These are phyloP conservation scores for Hypoxylon subgilvum DNA, from an alignment of 495 filamentous ascomycete species.

Conservation along the genomic window DNA sequence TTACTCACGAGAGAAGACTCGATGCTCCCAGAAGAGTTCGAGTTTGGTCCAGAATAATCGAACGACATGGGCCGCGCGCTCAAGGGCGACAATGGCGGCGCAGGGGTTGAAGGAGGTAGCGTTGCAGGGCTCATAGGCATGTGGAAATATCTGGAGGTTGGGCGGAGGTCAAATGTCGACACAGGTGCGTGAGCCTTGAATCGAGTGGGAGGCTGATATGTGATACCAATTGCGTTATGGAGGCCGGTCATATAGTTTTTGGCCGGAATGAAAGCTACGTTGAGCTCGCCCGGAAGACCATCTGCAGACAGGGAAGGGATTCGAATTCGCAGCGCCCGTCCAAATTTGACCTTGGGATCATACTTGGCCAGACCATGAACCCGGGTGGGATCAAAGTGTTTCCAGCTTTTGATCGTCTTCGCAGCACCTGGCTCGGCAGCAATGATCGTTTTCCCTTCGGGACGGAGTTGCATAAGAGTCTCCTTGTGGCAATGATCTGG, in stretches of 20 bases:
- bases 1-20: no score
- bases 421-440: conserved; percentile 69
- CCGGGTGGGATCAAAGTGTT: conserved; percentile 64
- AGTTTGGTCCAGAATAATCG: no score
- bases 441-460: conserved; percentile 60
- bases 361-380: conserved; percentile 62
- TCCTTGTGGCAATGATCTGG: conserved; percentile 73
- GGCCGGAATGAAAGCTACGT: conserved; percentile 67
- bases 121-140: no score
- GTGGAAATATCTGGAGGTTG: no score
- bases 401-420: conserved; percentile 66
- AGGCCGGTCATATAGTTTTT: conserved; percentile 65
- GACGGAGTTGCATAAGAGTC: conserved; percentile 66
- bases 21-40: no score
- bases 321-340: conserved; percentile 45
- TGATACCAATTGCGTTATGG: conserved; percentile 73
- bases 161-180: no score
- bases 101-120: no score
- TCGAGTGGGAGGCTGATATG: conserved; percentile 71
- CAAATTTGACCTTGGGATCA: conserved; percentile 51
- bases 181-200: no score
- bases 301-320: conserved; percentile 54
- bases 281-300: conserved; percentile 65
- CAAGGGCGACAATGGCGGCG: no score
- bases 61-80: no score